These are phyloP conservation scores for Chrysanthemum makinoi DNA, from an alignment of 129 eudicot species.

Conservation along the genomic window DNA sequence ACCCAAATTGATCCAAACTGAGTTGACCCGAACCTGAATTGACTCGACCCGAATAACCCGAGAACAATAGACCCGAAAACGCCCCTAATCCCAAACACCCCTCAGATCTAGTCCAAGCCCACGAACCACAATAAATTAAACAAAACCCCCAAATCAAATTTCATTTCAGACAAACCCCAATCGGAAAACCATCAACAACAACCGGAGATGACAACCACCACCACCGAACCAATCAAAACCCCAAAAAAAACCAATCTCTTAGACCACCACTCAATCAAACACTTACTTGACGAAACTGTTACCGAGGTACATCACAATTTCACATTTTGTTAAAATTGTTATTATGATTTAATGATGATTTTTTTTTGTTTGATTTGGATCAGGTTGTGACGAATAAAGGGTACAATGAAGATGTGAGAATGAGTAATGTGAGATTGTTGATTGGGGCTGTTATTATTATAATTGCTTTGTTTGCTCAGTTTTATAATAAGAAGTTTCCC, in stretches of 20 bases:
- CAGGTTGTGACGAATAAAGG: constrained; percentile 81
- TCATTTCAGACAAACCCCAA: constrained; percentile 42
- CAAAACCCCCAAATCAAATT: constrained; percentile 25
- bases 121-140: not conserved
- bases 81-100: too few relatives aligned
- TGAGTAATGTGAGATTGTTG: constrained; percentile 77
- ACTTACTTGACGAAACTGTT: constrained; percentile 88
- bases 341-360: not conserved
- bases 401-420: constrained; percentile 79
- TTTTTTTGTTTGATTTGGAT: not conserved
- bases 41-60: too few relatives aligned
- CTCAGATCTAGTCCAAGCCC: too few relatives aligned
- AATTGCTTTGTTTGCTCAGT: constrained; percentile 84
- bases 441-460: constrained; percentile 68
- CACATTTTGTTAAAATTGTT: not conserved
- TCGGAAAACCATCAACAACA: constrained; percentile 38
- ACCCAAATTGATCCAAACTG: too few relatives aligned
- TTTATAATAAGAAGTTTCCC: constrained; percentile 87
- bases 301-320: constrained; percentile 60
- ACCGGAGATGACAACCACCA: constrained; percentile 36
- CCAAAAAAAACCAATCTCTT: constrained; percentile 70
- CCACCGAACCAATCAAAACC: constrained; percentile 28
- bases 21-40: too few relatives aligned
- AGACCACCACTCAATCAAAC: constrained; percentile 87
- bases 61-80: too few relatives aligned